phyloP scores from a whole-genome alignment of 768 basidiomycete species.

The Kwoniella europaea region DNA sequence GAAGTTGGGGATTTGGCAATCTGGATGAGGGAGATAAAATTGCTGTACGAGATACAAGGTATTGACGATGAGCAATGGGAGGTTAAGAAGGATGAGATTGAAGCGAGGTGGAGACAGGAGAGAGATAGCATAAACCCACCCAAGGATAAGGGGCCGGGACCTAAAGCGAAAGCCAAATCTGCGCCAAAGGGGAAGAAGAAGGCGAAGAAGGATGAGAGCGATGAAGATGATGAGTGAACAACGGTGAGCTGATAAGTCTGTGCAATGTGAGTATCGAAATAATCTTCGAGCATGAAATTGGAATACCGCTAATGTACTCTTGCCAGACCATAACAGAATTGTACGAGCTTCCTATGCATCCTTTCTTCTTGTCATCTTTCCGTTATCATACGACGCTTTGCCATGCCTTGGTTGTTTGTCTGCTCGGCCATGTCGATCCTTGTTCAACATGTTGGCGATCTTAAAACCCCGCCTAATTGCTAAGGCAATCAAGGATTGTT shows the following conservation, averaged over 20 bases:
- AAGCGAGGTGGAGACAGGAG: conserved; percentile 43
- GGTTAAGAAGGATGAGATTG: conserved; percentile 40
- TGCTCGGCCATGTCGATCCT: neutral
- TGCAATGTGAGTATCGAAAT: neutral
- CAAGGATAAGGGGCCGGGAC: conserved; percentile 36
- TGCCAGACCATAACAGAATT: too few species aligned
- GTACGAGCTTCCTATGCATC: neutral
- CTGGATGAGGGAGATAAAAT: conserved; percentile 75
- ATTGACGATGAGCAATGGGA: conserved; percentile 50
- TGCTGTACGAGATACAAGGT: conserved; percentile 62
- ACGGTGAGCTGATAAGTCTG: neutral
- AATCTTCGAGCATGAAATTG: neutral
- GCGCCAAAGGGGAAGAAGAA: conserved; percentile 36
- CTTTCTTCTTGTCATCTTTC: neutral
- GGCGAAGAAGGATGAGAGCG: conserved; percentile 26
- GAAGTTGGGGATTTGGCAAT: conserved; percentile 60
- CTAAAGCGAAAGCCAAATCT: conserved; percentile 27
- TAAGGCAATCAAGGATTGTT: too few species aligned
- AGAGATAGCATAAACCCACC: conserved; percentile 50
- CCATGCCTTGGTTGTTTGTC: neutral
- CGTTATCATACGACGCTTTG: neutral
- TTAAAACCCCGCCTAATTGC: too few species aligned
- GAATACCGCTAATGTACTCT: neutral
- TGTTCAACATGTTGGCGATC: too few species aligned
- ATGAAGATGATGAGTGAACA: conserved; percentile 31